Percentiles rank a stretch among this genome's conserved stretches.
phyloP scores from a whole-genome alignment of 2,329 filamentous ascomycete species.

The Aspergillus persii region DNA sequence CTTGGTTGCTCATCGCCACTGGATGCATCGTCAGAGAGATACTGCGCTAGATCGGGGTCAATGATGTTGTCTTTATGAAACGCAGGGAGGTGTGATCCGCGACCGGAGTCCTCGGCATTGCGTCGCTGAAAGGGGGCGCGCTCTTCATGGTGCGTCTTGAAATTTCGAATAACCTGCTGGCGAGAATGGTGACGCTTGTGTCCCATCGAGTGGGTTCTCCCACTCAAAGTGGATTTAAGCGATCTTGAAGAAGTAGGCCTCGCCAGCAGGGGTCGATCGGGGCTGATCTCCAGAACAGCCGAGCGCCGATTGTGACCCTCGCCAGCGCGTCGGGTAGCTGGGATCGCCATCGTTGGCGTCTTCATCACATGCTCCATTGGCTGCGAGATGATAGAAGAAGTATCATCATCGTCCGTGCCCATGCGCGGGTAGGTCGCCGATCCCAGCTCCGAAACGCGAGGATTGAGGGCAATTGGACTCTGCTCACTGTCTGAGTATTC shows the following conservation, averaged over 20 bases:
- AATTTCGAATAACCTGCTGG: conserved; percentile 74
- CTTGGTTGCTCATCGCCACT: conserved; percentile 90
- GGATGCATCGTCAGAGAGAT: conserved; percentile 91
- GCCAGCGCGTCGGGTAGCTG: conserved; percentile 62
- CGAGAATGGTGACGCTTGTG: conserved; percentile 87
- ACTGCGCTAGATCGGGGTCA: conserved; percentile 90
- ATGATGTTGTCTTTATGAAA: conserved; percentile 99
- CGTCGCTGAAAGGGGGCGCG: conserved; percentile 83
- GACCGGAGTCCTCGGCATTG: conserved; percentile 63
- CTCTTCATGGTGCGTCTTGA: conserved; percentile 72
- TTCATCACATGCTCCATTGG: conserved; percentile 47
- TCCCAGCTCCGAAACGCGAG: conserved; percentile 61
- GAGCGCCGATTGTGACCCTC: conserved; percentile 82
- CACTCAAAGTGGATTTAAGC: conserved; percentile 67
- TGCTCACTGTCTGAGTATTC: conserved; percentile 75
- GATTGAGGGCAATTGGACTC: conserved; percentile 62
- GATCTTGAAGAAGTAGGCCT: conserved; percentile 94
- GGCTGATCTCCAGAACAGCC: conserved; percentile 84
- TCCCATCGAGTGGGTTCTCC: conserved; percentile 72
- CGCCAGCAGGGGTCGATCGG: conserved; percentile 66
- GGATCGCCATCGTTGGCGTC: conserved; percentile 64
- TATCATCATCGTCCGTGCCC: conserved; percentile 48
- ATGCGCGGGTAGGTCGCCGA: conserved; percentile 43
- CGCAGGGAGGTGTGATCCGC: conserved; percentile 71
- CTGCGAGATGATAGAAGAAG: conserved; percentile 47